Evolutionary conservation across 371 early-diverging fungal genomes (phyloP).

Genomic region (Umbelopsis sp.): DNA sequence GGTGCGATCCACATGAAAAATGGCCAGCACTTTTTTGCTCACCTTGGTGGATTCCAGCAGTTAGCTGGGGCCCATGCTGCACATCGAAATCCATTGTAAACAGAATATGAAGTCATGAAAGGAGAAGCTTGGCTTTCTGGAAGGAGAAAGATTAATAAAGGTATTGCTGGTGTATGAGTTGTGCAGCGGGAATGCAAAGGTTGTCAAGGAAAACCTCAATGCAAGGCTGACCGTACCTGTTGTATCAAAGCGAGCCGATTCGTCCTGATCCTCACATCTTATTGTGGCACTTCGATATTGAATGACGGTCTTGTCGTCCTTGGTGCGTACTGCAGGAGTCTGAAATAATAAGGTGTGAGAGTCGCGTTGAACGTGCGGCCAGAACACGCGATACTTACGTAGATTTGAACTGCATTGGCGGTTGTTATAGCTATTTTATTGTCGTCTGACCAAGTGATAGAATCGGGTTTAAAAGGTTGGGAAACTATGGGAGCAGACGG

Average conservation of each 20-base stretch:
- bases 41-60: neutral
- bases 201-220: neutral
- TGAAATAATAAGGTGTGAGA: neutral
- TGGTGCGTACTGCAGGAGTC: neutral
- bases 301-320: neutral
- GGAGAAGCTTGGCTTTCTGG: neutral
- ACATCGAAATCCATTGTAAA: slow-evolving; percentile 1
- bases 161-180: too few relatives aligned
- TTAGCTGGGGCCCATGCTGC: neutral
- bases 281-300: neutral
- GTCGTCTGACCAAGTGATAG: slow-evolving; percentile 1
- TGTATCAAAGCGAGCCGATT: neutral
- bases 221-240: neutral
- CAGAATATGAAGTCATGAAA: slow-evolving; percentile 6
- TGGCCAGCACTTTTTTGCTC: neutral
- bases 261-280: neutral
- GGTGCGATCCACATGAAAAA: too few relatives aligned
- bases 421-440: neutral
- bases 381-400: neutral
- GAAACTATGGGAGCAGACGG: neutral
- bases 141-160: neutral
- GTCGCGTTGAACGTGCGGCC: neutral
- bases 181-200: neutral
- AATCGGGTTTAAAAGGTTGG: neutral
- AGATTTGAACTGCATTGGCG: neutral